Evolutionary conservation across 768 basidiomycete species (phyloP).

Genomic region (Hygrocybe coccinea): DNA sequence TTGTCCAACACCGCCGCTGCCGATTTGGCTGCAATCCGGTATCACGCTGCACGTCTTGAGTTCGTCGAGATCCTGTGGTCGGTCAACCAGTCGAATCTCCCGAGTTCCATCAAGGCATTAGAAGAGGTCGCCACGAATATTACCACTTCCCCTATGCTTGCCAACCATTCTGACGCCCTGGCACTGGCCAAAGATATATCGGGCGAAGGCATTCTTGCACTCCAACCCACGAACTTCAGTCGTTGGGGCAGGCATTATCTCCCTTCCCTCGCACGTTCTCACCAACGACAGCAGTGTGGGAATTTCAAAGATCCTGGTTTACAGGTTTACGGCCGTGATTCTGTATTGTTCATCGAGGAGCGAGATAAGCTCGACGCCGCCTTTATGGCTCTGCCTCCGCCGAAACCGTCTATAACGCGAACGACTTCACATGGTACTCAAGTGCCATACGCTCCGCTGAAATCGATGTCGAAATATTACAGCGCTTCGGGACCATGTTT

Average conservation of each 20-base stretch:
- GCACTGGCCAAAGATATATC: conserved; percentile 5
- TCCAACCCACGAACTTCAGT: not conserved
- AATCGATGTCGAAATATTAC: conserved; percentile 4
- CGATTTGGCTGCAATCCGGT: conserved; percentile 4
- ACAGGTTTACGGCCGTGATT: conserved; percentile 9
- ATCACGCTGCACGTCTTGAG: conserved; percentile 7
- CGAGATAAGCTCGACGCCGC: conserved; percentile 8
- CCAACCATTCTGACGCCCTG: conserved; percentile 1
- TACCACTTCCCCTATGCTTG: conserved; percentile 4
- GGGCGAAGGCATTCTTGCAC: conserved; percentile 7
- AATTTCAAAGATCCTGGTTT: conserved; percentile 14
- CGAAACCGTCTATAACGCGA: conserved; percentile 2
- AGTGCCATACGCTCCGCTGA: not conserved
- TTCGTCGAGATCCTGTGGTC: conserved; percentile 6
- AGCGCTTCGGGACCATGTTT: conserved; percentile 4
- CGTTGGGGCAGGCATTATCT: conserved; percentile 13
- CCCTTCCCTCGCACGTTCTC: conserved; percentile 11
- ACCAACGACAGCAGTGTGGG: conserved; percentile 11
- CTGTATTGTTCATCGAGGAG: conserved; percentile 1
- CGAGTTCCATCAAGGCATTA: not conserved
- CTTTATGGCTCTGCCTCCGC: conserved; percentile 8
- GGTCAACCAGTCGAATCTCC: not conserved
- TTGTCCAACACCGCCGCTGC: not conserved
- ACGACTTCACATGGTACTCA: not conserved
- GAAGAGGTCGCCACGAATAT: not conserved